Evolutionary conservation across 2,329 filamentous ascomycete genomes (phyloP), one percentile per base, ranked within the genome.

Genomic region (Stachybotrys echinatus): DNA sequence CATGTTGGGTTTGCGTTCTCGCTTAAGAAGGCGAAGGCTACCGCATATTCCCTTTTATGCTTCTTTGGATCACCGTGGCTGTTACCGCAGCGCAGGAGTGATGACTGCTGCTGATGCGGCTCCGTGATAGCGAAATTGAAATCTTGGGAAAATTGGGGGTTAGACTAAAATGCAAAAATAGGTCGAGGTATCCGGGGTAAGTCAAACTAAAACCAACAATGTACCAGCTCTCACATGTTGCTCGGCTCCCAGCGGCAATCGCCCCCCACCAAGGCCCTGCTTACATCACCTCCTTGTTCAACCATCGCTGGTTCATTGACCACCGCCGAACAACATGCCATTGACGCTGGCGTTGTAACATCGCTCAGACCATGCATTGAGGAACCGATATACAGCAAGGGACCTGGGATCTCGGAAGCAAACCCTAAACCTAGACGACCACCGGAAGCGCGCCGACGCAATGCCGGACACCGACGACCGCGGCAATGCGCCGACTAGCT

Each of bases 401-500:
- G 27, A 34, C 27, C 14, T 34, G 27, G 27, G 27, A 34, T 14
- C 14, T 34, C 14, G 27, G 27, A 34, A 34, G 27, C 27, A 34
- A 3, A 34, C 2, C 27, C 27, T 10, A 34, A 3, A 34, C 5
- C 5, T 34, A 34, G 27, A 34, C 27, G 27, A 14, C 27, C 27
- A 5, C 23, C 44, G 20, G 10, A 10, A 12, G 44, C 44, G 27
- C 19, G 18, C 4, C 44, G 19, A 27, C 23, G 17, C 44, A 19
- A 37, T 34, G 44, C n/a, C 23, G 6, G 44, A 19, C 44, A 21
- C 61, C 50, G 60, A 64, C 49, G 59, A 66, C 10, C 27, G 27
- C 27, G 27, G 27, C 27, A 34, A 34, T 34, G 27, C 27, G 27
- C 27, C 27, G 14, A 61, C 45, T 54, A 63, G 56, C 54, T 82